phyloP scores from a whole-genome alignment of 2,329 filamentous ascomycete species.

The Cladosporium phlei region DNA sequence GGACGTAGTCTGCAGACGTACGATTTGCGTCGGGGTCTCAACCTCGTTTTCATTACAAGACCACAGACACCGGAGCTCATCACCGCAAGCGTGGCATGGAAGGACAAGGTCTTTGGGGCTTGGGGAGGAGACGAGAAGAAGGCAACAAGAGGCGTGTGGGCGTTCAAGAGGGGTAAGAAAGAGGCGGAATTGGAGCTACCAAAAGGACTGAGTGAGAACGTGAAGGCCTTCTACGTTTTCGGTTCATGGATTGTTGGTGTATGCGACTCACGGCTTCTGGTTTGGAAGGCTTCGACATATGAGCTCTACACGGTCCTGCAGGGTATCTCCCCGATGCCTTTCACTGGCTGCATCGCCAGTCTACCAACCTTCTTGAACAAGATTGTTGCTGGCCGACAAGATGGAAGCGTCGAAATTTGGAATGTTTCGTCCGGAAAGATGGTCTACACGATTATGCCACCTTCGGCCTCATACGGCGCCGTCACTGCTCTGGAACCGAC shows the following conservation, averaged over 20 bases:
- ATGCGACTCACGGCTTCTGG: slow-evolving; percentile 68
- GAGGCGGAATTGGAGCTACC: slow-evolving; percentile 69
- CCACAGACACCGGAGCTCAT: slow-evolving; percentile 83
- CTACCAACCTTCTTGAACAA: slow-evolving; percentile 98
- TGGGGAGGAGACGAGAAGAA: slow-evolving; percentile 63
- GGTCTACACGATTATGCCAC: slow-evolving; percentile 82
- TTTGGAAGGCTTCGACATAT: slow-evolving; percentile 78
- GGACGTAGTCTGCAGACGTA: slow-evolving; percentile 91
- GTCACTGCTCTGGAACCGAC: slow-evolving; percentile 85
- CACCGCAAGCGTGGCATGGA: slow-evolving; percentile 83
- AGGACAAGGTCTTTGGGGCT: slow-evolving; percentile 79
- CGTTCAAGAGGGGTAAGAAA: slow-evolving; percentile 87
- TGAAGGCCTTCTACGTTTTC: slow-evolving; percentile 74
- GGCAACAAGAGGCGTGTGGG: slow-evolving; percentile 68
- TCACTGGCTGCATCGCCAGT: slow-evolving; percentile 74
- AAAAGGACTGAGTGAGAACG: slow-evolving; percentile 60
- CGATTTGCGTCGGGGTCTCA: slow-evolving; percentile 82
- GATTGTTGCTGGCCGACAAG: slow-evolving; percentile 78
- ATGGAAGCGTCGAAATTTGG: slow-evolving; percentile 95
- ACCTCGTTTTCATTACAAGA: slow-evolving; percentile 86
- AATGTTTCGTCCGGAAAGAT: slow-evolving; percentile 89
- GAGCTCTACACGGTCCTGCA: slow-evolving; percentile 87
- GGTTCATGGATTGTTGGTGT: slow-evolving; percentile 88
- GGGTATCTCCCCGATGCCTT: slow-evolving; percentile 53
- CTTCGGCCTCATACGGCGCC: slow-evolving; percentile 64